These are phyloP conservation scores for Olyra latifolia DNA, from an alignment of 176 grass and related monocot species.

Conservation along the genomic window DNA sequence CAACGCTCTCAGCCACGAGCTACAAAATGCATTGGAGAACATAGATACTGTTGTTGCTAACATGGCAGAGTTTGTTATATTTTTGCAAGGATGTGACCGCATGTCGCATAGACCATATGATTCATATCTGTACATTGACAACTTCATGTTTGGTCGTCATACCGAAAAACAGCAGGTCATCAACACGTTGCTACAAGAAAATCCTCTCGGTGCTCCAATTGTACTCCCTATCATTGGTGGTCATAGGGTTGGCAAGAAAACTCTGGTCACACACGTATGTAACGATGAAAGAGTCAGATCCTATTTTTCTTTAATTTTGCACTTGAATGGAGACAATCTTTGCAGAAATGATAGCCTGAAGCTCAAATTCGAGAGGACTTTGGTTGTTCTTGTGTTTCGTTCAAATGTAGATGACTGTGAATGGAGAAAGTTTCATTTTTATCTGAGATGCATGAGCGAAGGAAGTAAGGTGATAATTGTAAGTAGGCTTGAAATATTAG, in stretches of 20 bases:
- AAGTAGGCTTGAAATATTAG: neutral
- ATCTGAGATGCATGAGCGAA: no score
- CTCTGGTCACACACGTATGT: neutral
- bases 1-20: no score
- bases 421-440: neutral
- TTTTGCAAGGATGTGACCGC: neutral
- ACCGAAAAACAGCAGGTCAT: neutral
- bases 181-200: neutral
- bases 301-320: neutral
- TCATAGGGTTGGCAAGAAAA: neutral
- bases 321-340: neutral
- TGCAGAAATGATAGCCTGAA: neutral
- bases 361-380: neutral
- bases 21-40: neutral
- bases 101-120: neutral
- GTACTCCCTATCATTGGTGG: neutral
- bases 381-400: neutral
- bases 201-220: neutral
- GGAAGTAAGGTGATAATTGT: conserved; percentile 2
- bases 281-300: neutral
- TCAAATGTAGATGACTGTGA: neutral
- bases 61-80: neutral
- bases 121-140: neutral
- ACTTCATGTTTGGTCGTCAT: conserved; percentile 9
- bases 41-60: neutral